A percentile compares a stretch with the other conserved stretches of the same genome.
phyloP scores from a whole-genome alignment of 2,329 filamentous ascomycete species.

The Fusarium scirpi region DNA sequence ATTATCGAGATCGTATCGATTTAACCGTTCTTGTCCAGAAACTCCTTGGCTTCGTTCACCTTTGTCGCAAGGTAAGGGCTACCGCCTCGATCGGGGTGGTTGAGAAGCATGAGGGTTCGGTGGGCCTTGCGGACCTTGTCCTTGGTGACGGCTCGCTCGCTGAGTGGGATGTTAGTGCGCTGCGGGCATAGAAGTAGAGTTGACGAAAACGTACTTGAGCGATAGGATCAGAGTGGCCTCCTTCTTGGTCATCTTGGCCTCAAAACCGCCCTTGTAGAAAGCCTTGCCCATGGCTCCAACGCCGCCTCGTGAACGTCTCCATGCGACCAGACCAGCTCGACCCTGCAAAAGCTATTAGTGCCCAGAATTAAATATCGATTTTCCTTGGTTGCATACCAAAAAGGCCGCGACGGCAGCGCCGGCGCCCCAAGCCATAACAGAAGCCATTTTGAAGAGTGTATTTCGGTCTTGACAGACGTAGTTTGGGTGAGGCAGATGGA shows the following conservation, averaged over 20 bases:
- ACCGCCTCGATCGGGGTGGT: constrained; percentile 96
- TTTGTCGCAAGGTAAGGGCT: constrained; percentile 97
- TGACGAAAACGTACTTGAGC: constrained; percentile 73
- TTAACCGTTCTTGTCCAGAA: constrained; percentile 78
- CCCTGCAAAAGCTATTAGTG: constrained; percentile 67
- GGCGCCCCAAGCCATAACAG: constrained; percentile 60
- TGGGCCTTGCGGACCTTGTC: constrained; percentile 97
- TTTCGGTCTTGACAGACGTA: constrained; percentile 4
- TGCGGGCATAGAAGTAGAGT: neutral
- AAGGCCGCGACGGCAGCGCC: constrained; percentile 65
- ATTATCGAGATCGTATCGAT: constrained; percentile 18
- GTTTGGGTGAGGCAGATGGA: constrained; percentile 20
- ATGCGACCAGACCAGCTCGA: constrained; percentile 89
- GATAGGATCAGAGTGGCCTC: constrained; percentile 93
- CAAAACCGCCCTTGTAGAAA: constrained; percentile 99
- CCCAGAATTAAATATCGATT: neutral
- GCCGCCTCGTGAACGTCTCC: constrained; percentile 83
- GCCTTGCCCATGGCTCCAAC: constrained; percentile 86
- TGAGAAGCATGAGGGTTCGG: constrained; percentile 93
- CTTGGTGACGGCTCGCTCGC: constrained; percentile 87
- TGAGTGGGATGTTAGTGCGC: constrained; percentile 53
- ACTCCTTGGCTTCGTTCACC: constrained; percentile 97
- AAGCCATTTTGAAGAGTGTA: constrained; percentile 52
- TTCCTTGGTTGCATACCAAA: constrained; percentile 54
- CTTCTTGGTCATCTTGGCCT: constrained; percentile 90